phyloP scores from a whole-genome alignment of 192 early-diverging fungal genomes.

The Backusella parvicylindrica region DNA sequence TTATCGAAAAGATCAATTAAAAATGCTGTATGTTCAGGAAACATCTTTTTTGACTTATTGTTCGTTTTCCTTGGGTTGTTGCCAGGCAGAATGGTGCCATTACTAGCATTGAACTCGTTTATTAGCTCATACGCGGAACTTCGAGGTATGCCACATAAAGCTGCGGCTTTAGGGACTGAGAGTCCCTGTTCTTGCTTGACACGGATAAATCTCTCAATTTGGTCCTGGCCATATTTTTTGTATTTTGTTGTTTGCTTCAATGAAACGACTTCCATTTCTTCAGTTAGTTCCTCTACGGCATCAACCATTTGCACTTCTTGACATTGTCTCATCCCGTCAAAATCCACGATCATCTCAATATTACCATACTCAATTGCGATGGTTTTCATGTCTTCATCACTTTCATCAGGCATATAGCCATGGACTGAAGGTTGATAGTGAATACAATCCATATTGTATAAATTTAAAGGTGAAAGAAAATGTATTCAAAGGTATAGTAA shows the following conservation, averaged over 20 bases:
- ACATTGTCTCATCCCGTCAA: neutral
- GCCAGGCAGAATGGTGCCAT: too few relatives aligned
- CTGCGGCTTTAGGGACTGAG: too few relatives aligned
- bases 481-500: neutral
- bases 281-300: neutral
- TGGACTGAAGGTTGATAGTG: neutral
- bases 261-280: neutral
- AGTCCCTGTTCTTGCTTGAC: neutral
- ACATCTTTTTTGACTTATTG: constrained; percentile 9
- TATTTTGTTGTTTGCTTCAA: neutral
- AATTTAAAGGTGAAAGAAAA: neutral
- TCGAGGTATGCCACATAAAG: neutral
- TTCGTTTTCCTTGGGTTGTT: too few relatives aligned
- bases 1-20: neutral
- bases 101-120: too few relatives aligned
- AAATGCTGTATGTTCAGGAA: neutral
- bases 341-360: neutral
- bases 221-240: neutral
- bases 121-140: neutral
- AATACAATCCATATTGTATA: constrained; percentile 6
- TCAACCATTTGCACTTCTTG: constrained; percentile 4
- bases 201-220: neutral
- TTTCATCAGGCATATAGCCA: neutral
- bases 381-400: neutral
- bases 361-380: neutral